These are phyloP conservation scores for Tulasnella sp. DNA, from an alignment of 768 basidiomycete species.

Conservation along the genomic window DNA sequence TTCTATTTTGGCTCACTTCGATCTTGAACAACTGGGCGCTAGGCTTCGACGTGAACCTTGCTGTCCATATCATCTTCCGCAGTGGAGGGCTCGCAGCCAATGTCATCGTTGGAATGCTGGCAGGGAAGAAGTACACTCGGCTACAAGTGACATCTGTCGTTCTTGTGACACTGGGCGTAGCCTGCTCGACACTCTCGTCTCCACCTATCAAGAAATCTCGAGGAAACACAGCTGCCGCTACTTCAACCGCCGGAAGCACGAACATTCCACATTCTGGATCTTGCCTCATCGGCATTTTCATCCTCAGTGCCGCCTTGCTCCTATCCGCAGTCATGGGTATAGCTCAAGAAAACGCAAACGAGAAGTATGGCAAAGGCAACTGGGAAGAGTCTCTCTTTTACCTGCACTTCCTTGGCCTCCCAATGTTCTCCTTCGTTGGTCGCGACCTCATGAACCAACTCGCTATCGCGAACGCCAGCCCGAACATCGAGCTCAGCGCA, in stretches of 20 bases:
- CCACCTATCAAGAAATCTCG: background rate
- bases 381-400: constrained; percentile 96
- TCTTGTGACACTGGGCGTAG: constrained; percentile 70
- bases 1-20: constrained; percentile 67
- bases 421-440: constrained; percentile 57
- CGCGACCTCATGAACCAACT: constrained; percentile 42
- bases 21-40: constrained; percentile 88
- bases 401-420: constrained; percentile 68
- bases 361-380: constrained; percentile 31
- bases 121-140: constrained; percentile 55
- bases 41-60: constrained; percentile 74
- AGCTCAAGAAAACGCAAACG: constrained; percentile 71
- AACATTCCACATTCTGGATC: constrained; percentile 27
- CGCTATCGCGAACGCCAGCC: constrained; percentile 32
- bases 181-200: constrained; percentile 64
- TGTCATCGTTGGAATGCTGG: constrained; percentile 64
- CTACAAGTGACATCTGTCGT: constrained; percentile 63
- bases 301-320: constrained; percentile 66
- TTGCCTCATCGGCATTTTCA: constrained; percentile 60
- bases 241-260: background rate
- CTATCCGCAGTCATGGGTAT: constrained; percentile 75
- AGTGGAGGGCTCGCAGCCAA: constrained; percentile 79
- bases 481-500: constrained; percentile 22
- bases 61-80: constrained; percentile 89
- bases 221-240: background rate